A percentile compares a stretch with the other conserved stretches of the same genome.
These are phyloP conservation scores for Rhinocladiella mackenziei DNA, from an alignment of 2,329 filamentous ascomycete species.

Conservation along the genomic window DNA sequence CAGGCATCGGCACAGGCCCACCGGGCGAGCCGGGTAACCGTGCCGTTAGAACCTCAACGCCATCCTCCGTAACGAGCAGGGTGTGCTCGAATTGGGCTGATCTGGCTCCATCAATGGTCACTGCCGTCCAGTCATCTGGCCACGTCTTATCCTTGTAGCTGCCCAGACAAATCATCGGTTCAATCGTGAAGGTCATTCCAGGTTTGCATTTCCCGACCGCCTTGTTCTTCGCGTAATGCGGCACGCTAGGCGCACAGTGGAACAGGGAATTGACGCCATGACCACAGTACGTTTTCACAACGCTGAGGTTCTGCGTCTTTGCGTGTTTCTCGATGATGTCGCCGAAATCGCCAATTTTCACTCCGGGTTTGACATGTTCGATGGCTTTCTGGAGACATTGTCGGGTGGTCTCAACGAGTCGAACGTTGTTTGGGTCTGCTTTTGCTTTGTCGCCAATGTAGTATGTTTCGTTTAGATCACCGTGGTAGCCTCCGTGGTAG, in stretches of 20 bases:
- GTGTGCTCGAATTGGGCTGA: slow-evolving; percentile 96
- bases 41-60: slow-evolving; percentile 76
- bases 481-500: slow-evolving; percentile 92
- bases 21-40: slow-evolving; percentile 69
- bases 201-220: slow-evolving; percentile 89
- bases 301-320: slow-evolving; percentile 77
- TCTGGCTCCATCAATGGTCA: slow-evolving; percentile 79
- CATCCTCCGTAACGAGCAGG: slow-evolving; percentile 74
- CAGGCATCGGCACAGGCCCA: slow-evolving; percentile 54
- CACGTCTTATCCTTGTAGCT: slow-evolving; percentile 91
- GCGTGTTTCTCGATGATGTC: slow-evolving; percentile 94
- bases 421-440: slow-evolving; percentile 78
- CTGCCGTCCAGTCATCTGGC: slow-evolving; percentile 98
- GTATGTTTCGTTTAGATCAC: slow-evolving; percentile 97
- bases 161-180: slow-evolving; percentile 95
- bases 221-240: slow-evolving; percentile 98
- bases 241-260: slow-evolving; percentile 89
- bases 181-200: slow-evolving; percentile 98
- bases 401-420: slow-evolving; percentile 84
- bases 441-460: slow-evolving; percentile 88
- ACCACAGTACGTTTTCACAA: slow-evolving; percentile 93
- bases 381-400: slow-evolving; percentile 90
- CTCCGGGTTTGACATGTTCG: slow-evolving; percentile 85
- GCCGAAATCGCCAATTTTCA: slow-evolving; percentile 86
- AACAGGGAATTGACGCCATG: slow-evolving; percentile 93